Percentiles rank a stretch among this genome's conserved stretches.
Conservation (phyloP, 148 eudicot species). For the Talinum fruticosum region DNA sequence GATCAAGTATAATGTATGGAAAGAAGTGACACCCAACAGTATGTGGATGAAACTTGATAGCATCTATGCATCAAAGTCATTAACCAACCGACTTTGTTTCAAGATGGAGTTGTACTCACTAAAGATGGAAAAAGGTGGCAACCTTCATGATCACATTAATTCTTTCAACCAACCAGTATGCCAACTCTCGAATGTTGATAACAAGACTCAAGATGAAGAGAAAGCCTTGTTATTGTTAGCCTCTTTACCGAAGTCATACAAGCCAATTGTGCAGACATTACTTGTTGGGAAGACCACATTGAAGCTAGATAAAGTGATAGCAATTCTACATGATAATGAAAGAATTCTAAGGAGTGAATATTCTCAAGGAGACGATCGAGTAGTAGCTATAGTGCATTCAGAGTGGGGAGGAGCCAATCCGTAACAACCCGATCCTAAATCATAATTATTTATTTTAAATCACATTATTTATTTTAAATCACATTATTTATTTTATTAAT, state of each 20-base stretch:
- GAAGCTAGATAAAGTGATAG: neutral
- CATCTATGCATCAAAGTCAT: conserved; percentile 6
- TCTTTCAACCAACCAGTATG: neutral
- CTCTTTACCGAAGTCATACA: too few relatives aligned
- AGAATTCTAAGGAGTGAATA: neutral
- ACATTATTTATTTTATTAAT: too few relatives aligned
- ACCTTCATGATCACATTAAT: neutral
- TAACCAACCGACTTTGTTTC: neutral
- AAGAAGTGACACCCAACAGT: neutral
- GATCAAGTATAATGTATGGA: neutral
- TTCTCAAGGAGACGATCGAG: too few relatives aligned
- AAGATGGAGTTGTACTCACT: neutral
- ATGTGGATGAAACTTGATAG: neutral
- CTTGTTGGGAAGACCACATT: neutral
- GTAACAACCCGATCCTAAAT: too few relatives aligned
- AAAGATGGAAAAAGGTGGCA: neutral
- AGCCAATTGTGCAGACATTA: neutral
- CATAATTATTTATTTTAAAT: too few relatives aligned
- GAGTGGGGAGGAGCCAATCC: neutral
- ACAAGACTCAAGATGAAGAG: neutral
- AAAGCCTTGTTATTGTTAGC: neutral
- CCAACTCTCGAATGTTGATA: neutral
- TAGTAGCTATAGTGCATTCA: neutral
- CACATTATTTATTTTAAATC: too few relatives aligned
- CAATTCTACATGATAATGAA: neutral